Evolutionary conservation across 768 basidiomycete genomes (phyloP), one percentile per base, ranked within the genome.

Genomic region (Leccinum uliginosum): DNA sequence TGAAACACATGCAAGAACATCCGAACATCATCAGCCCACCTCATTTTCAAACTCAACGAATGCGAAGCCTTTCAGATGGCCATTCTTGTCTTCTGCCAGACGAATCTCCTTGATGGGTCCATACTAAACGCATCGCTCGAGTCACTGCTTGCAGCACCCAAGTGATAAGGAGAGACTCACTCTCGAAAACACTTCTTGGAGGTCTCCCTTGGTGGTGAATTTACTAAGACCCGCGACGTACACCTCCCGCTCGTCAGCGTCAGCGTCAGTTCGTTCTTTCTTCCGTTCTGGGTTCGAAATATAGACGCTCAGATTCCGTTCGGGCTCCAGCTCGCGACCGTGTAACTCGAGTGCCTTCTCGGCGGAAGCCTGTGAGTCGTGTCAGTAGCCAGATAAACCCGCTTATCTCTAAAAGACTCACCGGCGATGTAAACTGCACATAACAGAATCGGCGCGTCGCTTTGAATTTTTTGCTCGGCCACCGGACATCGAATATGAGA

Each of bases 401-500:
- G n/a, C 23, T 23, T n/a, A 40, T 34, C 14, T 24, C 2, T n/a
- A 32, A 30, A 7, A 27, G 44, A 76, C 88, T 51, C 55, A 93
- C 95, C 0, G 92, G 91, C 19, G 84, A 84, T 2, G 86, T 87
- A 67, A 83, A 98, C 59, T 98, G 97, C 1, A 99, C 78, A 70
- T 98, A 99, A 66, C 92, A 94, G 71, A 99, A 98, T 44, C 97
- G 81, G 34, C 97, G 78, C 2, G 89, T 88, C 55, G 76, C 84
- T 73, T 94, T 96, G 79, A 93, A 94, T 68, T 97, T 97, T 68
- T 95, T 95, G 73, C 93, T 95, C 6, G 97, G 97, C 96, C 96
- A 98, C 30, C 97, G 89, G 17, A 93, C 89, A 61, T 98, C 95
- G 58, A 98, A 91, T 53, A 99, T 81, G 5, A 80, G 82, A 10